phyloP scores from a whole-genome alignment of 352 stramenopile species.

The Phytopythium litorale region DNA sequence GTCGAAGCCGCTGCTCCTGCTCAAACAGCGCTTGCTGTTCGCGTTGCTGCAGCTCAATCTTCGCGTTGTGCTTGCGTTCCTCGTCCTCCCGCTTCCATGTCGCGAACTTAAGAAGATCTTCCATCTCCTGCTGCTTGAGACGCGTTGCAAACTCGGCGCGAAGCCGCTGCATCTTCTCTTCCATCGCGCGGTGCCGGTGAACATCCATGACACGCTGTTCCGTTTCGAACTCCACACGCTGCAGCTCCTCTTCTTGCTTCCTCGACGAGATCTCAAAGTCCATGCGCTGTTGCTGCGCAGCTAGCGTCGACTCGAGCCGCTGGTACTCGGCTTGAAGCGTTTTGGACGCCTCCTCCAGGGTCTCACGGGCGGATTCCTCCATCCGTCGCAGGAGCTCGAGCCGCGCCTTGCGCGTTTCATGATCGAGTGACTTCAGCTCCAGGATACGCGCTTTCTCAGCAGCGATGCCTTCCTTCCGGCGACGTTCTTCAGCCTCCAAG shows the following conservation, averaged over 20 bases:
- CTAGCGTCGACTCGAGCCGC: constrained; percentile 46
- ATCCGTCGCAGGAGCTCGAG: constrained; percentile 60
- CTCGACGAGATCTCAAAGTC: constrained; percentile 70
- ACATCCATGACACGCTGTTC: constrained; percentile 59
- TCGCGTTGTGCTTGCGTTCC: constrained; percentile 28
- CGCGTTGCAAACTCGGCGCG: constrained; percentile 68
- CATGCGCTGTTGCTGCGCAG: constrained; percentile 51
- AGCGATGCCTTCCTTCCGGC: constrained; percentile 49
- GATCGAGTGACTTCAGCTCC: constrained; percentile 64
- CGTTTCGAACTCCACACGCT: constrained; percentile 67
- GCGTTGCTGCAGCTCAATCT: constrained; percentile 23
- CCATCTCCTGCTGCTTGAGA: constrained; percentile 65
- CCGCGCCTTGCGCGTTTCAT: constrained; percentile 57
- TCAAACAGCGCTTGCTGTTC: constrained; percentile 42
- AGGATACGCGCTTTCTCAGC: constrained; percentile 66
- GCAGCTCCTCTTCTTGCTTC: constrained; percentile 72
- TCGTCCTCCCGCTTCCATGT: constrained; percentile 72
- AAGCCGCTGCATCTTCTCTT: constrained; percentile 61
- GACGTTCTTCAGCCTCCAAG: constrained; percentile 56
- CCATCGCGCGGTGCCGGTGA: constrained; percentile 54
- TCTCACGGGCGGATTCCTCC: constrained; percentile 54
- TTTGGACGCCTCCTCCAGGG: constrained; percentile 56
- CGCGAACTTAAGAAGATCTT: constrained; percentile 69
- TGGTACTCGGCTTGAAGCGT: constrained; percentile 62
- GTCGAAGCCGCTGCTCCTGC: constrained; percentile 51